Conservation (phyloP, 768 basidiomycete species). For the Trametes gibbosa region DNA sequence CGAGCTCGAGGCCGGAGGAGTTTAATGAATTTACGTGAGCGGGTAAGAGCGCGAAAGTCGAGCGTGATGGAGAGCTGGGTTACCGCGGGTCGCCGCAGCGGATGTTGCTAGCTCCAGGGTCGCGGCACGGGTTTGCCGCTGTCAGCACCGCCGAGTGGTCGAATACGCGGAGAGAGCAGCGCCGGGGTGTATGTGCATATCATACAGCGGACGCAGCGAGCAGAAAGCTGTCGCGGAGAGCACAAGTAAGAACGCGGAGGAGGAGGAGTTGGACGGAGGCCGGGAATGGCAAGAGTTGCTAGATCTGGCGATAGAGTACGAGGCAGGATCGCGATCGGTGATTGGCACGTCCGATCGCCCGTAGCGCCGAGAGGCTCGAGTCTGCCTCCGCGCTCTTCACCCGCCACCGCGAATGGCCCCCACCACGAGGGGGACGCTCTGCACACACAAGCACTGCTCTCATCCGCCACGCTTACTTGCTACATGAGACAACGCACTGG, state of each 20-base stretch:
- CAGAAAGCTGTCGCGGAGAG: background rate
- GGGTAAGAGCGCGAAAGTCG: background rate
- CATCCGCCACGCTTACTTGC: no score
- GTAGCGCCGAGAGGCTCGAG: background rate
- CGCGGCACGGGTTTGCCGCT: no score
- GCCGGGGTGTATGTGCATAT: background rate
- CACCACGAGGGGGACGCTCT: no score
- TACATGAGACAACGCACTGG: background rate
- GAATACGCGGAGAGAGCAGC: background rate
- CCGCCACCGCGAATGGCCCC: no score
- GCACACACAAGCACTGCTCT: no score
- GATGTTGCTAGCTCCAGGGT: no score
- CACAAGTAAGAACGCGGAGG: background rate
- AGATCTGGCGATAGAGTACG: slow-evolving; percentile 14
- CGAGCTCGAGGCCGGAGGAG: background rate
- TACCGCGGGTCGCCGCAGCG: background rate
- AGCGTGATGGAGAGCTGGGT: background rate
- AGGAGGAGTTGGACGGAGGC: slow-evolving; percentile 9
- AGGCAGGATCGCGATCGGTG: slow-evolving; percentile 1
- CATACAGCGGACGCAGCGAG: no score
- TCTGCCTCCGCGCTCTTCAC: background rate
- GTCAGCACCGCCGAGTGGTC: no score
- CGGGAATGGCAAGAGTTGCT: slow-evolving; percentile 8
- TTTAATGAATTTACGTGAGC: background rate
- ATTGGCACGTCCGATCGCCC: slow-evolving; percentile 6